Base-by-base conservation (phyloP, 2,329 filamentous ascomycete species). In the Aureobasidium namibiae region DNA sequence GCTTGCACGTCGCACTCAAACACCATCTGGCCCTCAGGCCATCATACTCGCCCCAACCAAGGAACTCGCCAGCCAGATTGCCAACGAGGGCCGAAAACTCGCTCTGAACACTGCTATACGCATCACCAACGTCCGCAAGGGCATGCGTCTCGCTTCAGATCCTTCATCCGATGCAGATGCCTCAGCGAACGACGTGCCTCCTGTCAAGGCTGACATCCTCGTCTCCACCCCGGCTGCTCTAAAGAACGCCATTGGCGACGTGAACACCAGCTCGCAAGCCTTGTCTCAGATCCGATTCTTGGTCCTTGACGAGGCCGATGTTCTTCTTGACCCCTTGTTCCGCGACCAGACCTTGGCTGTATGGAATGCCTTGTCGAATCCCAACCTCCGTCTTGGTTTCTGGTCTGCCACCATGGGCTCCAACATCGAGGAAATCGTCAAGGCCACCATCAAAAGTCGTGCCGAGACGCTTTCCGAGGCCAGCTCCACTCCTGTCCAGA, bases 391-490 rank as follows among this genome's bases (percentile, higher is more conserved):
- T 24, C 80, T 90, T 3, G 90, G 88, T 10, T 85, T 95, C 61
- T 99, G 92, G 91, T 97, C 94, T 14, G 94, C 94, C 14, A 99
- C 94, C 0, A 96, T 99, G 86, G 90, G 89, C 3, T 96, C 92
- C 16, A 94, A 87, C 66, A 89, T 97, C 42, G 94, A 99, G 75
- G 79, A 85, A 21, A 78, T 96, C 8, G 82, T 90, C 48, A 82
- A 82, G 7, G 82, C 83, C n/a, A 87, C 86, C 14, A 81, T 94
- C 53, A 75, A 79, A 39, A 74, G 78, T 9, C 80, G 85, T 18
- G 45, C 62, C n/a, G 65, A 71, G 42, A 39, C 63, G 65, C 13
- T 68, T 69, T 29, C 78, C 75, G 52, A 59, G 11, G 41, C 56
- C 9, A 44, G 31, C 26, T 24, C n/a, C 10, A 26, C 21, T 7